A percentile compares a stretch with the other conserved stretches of the same genome.
Conservation (phyloP, 2,329 filamentous ascomycete species). For the Alternaria arbusti region DNA sequence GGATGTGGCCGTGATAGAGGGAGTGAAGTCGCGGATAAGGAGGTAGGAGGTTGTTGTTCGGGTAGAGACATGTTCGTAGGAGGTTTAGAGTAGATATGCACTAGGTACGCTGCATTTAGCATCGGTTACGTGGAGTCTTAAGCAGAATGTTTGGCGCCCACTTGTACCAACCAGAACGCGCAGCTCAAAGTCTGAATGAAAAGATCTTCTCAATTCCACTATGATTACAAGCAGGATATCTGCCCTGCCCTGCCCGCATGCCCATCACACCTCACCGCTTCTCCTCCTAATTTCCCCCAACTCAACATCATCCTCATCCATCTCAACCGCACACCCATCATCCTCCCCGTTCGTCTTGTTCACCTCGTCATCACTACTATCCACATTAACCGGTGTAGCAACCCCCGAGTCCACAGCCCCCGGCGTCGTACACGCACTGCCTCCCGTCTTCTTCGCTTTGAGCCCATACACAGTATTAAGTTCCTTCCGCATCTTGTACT, state of each 20-base stretch:
- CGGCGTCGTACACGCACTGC: background rate
- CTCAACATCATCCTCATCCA: background rate
- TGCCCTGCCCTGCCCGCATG: too few relatives aligned
- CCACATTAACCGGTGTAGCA: background rate
- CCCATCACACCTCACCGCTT: background rate
- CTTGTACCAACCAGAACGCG: too few relatives aligned
- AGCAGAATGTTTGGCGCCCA: too few relatives aligned
- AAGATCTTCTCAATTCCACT: too few relatives aligned
- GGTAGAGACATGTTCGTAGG: rapidly evolving
- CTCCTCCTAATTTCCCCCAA: background rate
- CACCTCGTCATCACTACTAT: background rate
- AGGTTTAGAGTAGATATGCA: background rate
- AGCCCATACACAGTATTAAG: slow-evolving; percentile 52
- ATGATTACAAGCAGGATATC: too few relatives aligned
- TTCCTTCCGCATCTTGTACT: slow-evolving; percentile 47
- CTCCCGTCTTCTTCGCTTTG: slow-evolving; percentile 23
- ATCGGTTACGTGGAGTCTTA: too few relatives aligned
- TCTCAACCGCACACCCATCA: background rate
- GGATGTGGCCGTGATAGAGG: background rate
- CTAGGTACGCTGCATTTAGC: background rate
- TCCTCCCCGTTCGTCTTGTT: background rate
- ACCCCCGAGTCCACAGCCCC: background rate
- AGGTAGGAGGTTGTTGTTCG: background rate
- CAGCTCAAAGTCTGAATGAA: too few relatives aligned
- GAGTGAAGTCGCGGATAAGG: background rate